phyloP scores from a whole-genome alignment of 2,329 filamentous ascomycete genomes.

The Boeremia exigua region DNA sequence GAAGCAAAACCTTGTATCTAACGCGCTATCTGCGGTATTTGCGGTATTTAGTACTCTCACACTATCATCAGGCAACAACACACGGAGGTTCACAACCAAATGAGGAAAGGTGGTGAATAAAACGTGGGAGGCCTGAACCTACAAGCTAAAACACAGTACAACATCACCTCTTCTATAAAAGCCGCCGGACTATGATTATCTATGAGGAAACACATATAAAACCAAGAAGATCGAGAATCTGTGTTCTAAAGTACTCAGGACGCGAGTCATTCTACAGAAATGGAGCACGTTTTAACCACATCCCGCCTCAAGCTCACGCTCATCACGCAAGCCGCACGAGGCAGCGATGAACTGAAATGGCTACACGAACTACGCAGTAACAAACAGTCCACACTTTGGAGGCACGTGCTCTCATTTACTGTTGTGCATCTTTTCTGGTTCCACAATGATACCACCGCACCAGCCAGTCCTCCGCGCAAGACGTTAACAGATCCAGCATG shows the following conservation, averaged over 20 bases:
- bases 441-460: neutral
- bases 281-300: conserved; percentile 38
- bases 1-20: no score
- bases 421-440: neutral
- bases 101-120: neutral
- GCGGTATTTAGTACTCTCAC: neutral
- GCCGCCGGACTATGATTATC: no score
- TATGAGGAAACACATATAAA: no score
- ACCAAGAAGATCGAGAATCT: no score
- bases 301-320: conserved; percentile 41
- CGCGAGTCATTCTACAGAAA: neutral
- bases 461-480: neutral
- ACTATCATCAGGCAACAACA: neutral
- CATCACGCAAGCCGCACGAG: conserved; percentile 33
- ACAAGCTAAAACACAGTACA: neutral
- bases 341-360: conserved; percentile 44
- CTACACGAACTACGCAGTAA: conserved; percentile 42
- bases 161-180: neutral
- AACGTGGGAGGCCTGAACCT: neutral
- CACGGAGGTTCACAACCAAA: neutral
- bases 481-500: neutral
- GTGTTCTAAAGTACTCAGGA: neutral
- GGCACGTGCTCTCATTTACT: conserved; percentile 23
- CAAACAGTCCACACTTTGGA: conserved; percentile 40
- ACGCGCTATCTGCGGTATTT: neutral